Evolutionary conservation across 2,329 filamentous ascomycete genomes (phyloP), one percentile per base, ranked within the genome.

Genomic region (Fulvia fulva): DNA sequence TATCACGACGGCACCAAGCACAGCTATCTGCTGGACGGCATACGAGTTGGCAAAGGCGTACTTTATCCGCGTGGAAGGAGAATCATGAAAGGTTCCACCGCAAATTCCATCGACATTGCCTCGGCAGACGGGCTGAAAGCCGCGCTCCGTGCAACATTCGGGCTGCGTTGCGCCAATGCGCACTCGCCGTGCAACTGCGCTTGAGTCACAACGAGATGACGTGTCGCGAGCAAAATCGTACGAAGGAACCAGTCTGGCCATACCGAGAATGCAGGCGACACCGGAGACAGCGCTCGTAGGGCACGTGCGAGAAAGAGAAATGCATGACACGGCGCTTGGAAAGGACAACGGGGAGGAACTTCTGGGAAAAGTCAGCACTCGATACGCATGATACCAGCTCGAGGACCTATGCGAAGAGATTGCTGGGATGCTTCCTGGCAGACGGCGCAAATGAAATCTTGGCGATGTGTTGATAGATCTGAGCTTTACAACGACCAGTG

Each of bases 1-100:
- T 50, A 87, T 99, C 62, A 97, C 92, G 11, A 96, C 94, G 1
- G 97, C 97, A 89, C 94, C 94, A 21, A 97, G 92, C 77, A 99
- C 94, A 32, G 94, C 94, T n/a, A 99, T 99, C 71, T 99, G 94
- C 81, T 99, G 94, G 94, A 94, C 82, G 50, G 85, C 84, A 46
- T 87, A 87, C 67, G 84, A 87, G 72, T 84, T 87, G 78, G 84
- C 84, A 44, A 87, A 87, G 74, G 83, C 84, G 12, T 87, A 87
- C 72, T 87, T 87, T 74, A 85, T 85, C 51, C 65, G 68, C 32
- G 65, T 67, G 37, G 67, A 72, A 59, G 70, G 70, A 46, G 72
- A 71, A 57, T 51, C 56, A 55, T 63, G 62, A 63, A 53, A 32
- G 12, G 37, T 41, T 14, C 19, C 16, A 41, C 37, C 37, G 19